Conservation (phyloP, 768 basidiomycete species). For the Tylopilus sp. region DNA sequence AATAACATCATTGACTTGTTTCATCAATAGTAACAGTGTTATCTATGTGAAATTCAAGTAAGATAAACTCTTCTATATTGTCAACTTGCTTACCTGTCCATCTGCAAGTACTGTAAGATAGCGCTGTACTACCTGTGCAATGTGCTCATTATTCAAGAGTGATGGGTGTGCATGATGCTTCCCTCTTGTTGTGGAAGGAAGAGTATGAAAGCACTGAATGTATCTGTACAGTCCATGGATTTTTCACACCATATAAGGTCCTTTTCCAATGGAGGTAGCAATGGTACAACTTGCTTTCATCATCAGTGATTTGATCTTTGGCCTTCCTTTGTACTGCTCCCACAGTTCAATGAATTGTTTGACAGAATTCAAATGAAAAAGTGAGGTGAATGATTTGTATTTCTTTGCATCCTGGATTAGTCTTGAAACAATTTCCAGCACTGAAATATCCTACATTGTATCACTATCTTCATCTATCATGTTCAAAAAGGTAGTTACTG, state of each 20-base stretch:
- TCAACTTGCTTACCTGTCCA: background rate
- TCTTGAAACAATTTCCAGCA: too few relatives aligned
- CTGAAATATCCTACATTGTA: too few relatives aligned
- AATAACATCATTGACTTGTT: background rate
- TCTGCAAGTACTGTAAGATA: background rate
- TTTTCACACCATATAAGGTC: background rate
- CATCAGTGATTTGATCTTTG: background rate
- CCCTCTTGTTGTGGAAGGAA: background rate
- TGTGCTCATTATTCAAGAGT: background rate
- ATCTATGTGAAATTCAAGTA: background rate
- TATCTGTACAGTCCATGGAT: background rate
- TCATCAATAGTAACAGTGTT: background rate
- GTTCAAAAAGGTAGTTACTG: too few relatives aligned
- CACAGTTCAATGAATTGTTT: background rate
- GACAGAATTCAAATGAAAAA: background rate
- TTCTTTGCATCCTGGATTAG: too few relatives aligned
- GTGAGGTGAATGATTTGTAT: background rate
- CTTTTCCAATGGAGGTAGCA: background rate
- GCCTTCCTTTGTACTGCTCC: background rate
- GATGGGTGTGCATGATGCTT: background rate
- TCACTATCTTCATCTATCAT: too few relatives aligned
- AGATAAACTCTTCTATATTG: too few relatives aligned
- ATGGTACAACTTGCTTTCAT: background rate
- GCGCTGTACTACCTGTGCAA: background rate
- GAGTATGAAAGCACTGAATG: background rate